A percentile compares a stretch with the other conserved stretches of the same genome.
Evolutionary conservation across 2,329 filamentous ascomycete species (phyloP).

Genomic region (Zalaria sp.): DNA sequence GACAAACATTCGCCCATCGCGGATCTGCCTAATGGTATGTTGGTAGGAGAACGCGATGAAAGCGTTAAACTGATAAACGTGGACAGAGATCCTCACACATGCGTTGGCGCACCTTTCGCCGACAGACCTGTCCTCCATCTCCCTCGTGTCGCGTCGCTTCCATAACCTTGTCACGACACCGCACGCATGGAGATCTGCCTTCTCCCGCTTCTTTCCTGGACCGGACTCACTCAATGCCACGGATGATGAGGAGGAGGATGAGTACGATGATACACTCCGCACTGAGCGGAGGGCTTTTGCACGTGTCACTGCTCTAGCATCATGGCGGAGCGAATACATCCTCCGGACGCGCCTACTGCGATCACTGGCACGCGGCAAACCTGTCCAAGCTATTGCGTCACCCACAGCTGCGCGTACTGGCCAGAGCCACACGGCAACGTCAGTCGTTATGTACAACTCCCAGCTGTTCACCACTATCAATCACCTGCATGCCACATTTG

Average conservation of each 20-base stretch:
- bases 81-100: slow-evolving; percentile 76
- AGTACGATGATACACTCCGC: slow-evolving; percentile 39
- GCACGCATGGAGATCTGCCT: slow-evolving; percentile 87
- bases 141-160: slow-evolving; percentile 77
- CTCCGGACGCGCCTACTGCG: slow-evolving; percentile 71
- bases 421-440: slow-evolving; percentile 51
- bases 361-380: slow-evolving; percentile 70
- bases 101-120: slow-evolving; percentile 82
- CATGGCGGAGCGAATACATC: slow-evolving; percentile 94
- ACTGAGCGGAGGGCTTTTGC: slow-evolving; percentile 70
- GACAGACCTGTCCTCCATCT: slow-evolving; percentile 65
- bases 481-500: slow-evolving; percentile 66
- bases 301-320: slow-evolving; percentile 68
- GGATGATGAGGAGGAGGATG: slow-evolving; percentile 30
- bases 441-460: slow-evolving; percentile 74
- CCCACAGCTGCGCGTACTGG: slow-evolving; percentile 38
- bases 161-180: slow-evolving; percentile 77
- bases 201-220: slow-evolving; percentile 79
- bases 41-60: too few species aligned
- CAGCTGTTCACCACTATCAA: slow-evolving; percentile 68
- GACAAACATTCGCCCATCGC: slow-evolving; percentile 36
- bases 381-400: slow-evolving; percentile 39
- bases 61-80: too few species aligned
- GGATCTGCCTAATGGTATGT: slow-evolving; percentile 68
- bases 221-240: slow-evolving; percentile 41